Base-by-base conservation (phyloP, 345 rosid species). In the Brassica rapa region DNA sequence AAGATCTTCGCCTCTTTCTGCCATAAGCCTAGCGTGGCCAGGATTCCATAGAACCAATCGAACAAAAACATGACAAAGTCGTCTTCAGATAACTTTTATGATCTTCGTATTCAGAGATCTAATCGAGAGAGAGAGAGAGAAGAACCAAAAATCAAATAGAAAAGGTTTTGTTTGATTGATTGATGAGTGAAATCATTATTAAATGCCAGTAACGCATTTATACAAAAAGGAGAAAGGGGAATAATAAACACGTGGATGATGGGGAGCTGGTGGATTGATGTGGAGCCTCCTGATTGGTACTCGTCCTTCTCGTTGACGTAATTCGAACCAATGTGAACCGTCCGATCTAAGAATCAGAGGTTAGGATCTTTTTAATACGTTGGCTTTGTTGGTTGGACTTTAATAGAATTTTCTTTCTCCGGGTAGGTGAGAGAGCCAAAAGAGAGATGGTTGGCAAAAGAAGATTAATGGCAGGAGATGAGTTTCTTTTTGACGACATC, bases 1-100 rank as follows among this genome's bases (percentile, higher is more conserved):
- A 93, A 85, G 82, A 93, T 93, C 88, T 91, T 91, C 1, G 98
- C 98, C 71, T 93, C 97, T 65, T 93, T 93, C 77, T 93, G 96
- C 94, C 93, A 89, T 23, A 93, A 72, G 62, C 97, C 98, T 19
- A 90, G 85, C 62, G 97, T 85, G 7, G 96, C 90, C 8, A 93
- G 86, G 41, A 93, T 82, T 63, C 93, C 98, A 72, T 91, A 93
- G 84, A 91, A 91, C 97, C 97, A 93, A 70, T 91, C 98, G 3
- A 89, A 57, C 23, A 93, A 84, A 82, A 93, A 93, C 97, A 93
- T 93, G 24, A 16, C 24, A 0, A 64, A 55, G 15, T 72, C 81
- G 19, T 37, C 51, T 33, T 68, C 53, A 23, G 39, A 56, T 25
- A 57, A 19, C 5, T 19, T 39, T 4, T 3, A 27, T 37, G 59